phyloP scores from a whole-genome alignment of 139 green algal species.

The Asterochloris sp. region DNA sequence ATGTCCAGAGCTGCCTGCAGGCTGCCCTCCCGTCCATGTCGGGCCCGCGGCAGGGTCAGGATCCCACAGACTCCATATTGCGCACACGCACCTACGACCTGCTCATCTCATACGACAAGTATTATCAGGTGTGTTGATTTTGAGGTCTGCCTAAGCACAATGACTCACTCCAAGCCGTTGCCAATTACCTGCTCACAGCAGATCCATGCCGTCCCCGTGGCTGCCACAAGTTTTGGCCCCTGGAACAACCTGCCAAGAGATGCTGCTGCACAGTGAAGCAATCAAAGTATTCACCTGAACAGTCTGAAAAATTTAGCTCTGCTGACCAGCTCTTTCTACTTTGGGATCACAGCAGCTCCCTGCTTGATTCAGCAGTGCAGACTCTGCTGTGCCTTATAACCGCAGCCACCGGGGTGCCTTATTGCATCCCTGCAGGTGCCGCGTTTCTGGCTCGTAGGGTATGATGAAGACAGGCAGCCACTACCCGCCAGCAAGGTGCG shows the following conservation, averaged over 20 bases:
- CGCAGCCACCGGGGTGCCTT: no score
- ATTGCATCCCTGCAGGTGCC: no score
- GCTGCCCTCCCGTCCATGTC: conserved; percentile 7
- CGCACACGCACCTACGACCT: conserved; percentile 86
- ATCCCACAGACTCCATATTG: conserved; percentile 54
- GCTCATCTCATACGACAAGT: conserved; percentile 92
- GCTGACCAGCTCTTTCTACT: no score
- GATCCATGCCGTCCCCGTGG: no score
- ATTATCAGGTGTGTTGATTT: conserved; percentile 82
- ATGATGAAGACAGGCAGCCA: conserved; percentile 59
- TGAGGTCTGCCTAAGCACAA: conserved; percentile 78
- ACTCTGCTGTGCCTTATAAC: no score
- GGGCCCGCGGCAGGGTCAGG: conserved; percentile 18
- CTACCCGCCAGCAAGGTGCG: conserved; percentile 22
- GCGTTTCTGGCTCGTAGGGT: conserved; percentile 77
- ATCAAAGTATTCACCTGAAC: no score
- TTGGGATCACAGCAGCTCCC: no score
- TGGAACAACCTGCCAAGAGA: no score
- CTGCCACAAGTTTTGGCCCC: no score
- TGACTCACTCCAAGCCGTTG: conserved; percentile 60
- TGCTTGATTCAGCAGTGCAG: no score
- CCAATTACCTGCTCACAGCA: background rate
- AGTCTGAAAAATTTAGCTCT: no score
- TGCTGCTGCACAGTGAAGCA: no score
- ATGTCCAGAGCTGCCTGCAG: background rate